Evolutionary conservation across 1,139 yeast species (phyloP).

Genomic region (Hansenula anomala): DNA sequence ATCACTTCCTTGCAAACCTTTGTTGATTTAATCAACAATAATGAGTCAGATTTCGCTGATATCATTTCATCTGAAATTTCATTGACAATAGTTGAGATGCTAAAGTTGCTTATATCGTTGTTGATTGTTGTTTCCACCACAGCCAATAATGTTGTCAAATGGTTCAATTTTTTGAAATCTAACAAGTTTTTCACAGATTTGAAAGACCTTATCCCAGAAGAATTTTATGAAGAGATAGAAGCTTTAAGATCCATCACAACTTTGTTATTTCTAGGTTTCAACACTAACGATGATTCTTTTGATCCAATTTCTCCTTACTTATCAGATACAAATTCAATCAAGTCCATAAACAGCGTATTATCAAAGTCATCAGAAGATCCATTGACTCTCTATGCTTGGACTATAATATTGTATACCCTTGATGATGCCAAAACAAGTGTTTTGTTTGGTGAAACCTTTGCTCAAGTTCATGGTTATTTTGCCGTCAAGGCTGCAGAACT

Average conservation of each 20-base stretch:
- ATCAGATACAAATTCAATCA: constrained; percentile 38
- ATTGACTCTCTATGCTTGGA: constrained; percentile 65
- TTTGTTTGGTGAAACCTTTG: constrained; percentile 19
- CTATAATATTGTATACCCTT: constrained; percentile 53
- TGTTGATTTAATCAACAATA: constrained; percentile 29
- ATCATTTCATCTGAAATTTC: constrained; percentile 28
- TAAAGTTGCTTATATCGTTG: constrained; percentile 40
- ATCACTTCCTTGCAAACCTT: constrained; percentile 7
- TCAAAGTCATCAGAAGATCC: constrained; percentile 38
- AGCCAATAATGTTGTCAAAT: constrained; percentile 33
- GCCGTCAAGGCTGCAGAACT: constrained; percentile 42
- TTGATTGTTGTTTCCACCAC: constrained; percentile 31
- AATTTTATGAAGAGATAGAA: constrained; percentile 37
- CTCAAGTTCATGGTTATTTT: constrained; percentile 25
- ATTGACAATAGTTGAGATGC: constrained; percentile 34
- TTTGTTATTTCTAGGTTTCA: constrained; percentile 50
- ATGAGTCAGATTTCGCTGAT: constrained; percentile 10
- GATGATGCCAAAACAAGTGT: constrained; percentile 33
- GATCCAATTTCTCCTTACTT: constrained; percentile 36
- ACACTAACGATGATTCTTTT: constrained; percentile 38
- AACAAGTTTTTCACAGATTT: constrained; percentile 36
- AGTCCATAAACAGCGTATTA: constrained; percentile 32
- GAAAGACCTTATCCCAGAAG: constrained; percentile 29
- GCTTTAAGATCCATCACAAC: constrained; percentile 46
- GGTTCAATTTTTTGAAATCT: constrained; percentile 53